Base-by-base conservation (phyloP, 1,139 yeast species). In the Suhomyces guaymorum region DNA sequence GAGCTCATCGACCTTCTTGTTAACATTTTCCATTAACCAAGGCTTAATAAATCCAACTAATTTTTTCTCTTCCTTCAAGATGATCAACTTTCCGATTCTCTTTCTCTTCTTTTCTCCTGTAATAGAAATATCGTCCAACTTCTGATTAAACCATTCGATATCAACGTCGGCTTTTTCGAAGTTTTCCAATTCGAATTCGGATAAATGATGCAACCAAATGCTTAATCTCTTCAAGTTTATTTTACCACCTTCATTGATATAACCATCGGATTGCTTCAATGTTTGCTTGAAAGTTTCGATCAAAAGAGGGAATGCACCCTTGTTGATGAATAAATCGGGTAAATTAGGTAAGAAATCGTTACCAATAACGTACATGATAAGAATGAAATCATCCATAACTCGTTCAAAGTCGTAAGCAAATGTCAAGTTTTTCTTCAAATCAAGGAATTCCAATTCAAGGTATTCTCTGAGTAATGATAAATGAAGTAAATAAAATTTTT, bases 341-440 rank as follows among this genome's bases (percentile, higher is more conserved):
- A 94, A 74, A 56, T 92, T 88, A n/a, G 99, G 98, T 54, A 94
- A 75, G 78, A 94, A 94, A 74, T 94, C 99, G 56, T 94, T 94
- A 52, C 99, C 99, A 53, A 94, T 87, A 42, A 92, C 96, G 55
- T 87, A 90, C 80, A 88, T 79, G 53, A 92, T 84, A 41, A 94
- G 73, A 47, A 94, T 87, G 50, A 90, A 89, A 61, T 94, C 99
- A 62, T 94, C 98, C 47, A 94, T 65, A 23, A 90, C 74, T 46
- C 90, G 75, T 59, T 94, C 99, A 61, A 94, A 90, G 60, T 85
- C 80, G 52, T 82, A 92, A 23, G 79, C 82, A 52, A 89, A 88
- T 28, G 66, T 57, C 42, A 82, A 62, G 42, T 79, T 79, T 36
- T 75, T 78, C 33, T 73, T 74, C 43, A 89, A 71, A 38, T 82